Conservation (phyloP, 257 asterid species). For the Paraleonurus japonicus region DNA sequence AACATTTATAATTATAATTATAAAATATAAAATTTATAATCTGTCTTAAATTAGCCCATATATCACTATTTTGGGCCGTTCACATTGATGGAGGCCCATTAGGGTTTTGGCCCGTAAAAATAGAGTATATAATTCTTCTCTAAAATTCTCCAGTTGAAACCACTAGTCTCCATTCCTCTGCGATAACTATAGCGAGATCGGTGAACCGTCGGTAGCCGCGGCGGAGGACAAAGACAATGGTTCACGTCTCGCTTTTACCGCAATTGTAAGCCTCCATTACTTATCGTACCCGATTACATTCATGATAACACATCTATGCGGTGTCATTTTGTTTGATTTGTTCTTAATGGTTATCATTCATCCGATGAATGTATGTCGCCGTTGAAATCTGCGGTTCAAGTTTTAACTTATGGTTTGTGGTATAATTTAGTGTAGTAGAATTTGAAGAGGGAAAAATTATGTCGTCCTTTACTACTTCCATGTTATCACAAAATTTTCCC, state of each 20-base stretch:
- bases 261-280: constrained; percentile 41
- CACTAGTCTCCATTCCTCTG: constrained; percentile 21
- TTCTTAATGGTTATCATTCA: not conserved
- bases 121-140: constrained; percentile 10
- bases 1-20: not conserved
- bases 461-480: not conserved
- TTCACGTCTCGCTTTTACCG: constrained; percentile 55
- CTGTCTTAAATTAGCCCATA: not conserved
- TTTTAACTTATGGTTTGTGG: not conserved
- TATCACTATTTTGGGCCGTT: not conserved
- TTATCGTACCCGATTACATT: not conserved
- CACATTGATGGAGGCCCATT: constrained; percentile 35
- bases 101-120: constrained; percentile 26
- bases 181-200: constrained; percentile 29
- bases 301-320: not conserved
- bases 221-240: constrained; percentile 38
- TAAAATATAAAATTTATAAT: not conserved
- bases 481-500: not conserved
- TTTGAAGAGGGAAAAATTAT: not conserved
- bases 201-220: constrained; percentile 22
- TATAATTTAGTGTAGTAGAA: not conserved
- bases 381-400: not conserved
- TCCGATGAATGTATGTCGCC: not conserved
- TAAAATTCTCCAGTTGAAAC: constrained; percentile 6
- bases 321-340: not conserved